Percentiles rank a stretch among this genome's conserved stretches.
These are phyloP conservation scores for Sapria himalayana DNA, from an alignment of 345 rosid species.

Conservation along the genomic window DNA sequence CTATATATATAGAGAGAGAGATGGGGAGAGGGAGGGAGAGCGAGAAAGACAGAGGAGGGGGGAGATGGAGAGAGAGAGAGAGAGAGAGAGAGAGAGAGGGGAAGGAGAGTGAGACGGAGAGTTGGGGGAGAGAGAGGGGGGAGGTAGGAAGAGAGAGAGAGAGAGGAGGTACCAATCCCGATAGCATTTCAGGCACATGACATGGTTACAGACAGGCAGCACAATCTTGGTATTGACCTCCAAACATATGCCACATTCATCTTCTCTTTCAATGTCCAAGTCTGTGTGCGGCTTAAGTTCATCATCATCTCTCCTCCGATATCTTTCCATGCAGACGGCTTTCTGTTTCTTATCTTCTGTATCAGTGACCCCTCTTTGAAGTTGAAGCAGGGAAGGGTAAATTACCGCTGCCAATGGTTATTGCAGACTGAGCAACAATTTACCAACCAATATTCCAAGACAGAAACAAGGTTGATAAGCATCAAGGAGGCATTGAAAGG, in stretches of 20 bases:
- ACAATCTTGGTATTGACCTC: conserved; percentile 39
- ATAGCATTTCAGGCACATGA: conserved; percentile 48
- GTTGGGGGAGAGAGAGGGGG: conserved; percentile 1
- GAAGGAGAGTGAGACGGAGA: conserved; percentile 3
- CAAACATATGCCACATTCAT: conserved; percentile 61
- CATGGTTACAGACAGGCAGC: conserved; percentile 43
- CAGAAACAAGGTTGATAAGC: too few species aligned
- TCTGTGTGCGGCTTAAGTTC: conserved; percentile 12
- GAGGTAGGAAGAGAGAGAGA: neutral
- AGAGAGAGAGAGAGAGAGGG: neutral
- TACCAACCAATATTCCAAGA: too few species aligned
- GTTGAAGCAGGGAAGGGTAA: conserved; percentile 47
- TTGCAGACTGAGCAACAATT: too few species aligned
- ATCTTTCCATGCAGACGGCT: conserved; percentile 32
- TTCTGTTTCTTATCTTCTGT: conserved; percentile 37
- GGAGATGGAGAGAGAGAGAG: neutral
- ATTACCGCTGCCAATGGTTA: conserved; percentile 28
- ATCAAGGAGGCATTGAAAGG: too few species aligned
- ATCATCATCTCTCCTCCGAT: conserved; percentile 30
- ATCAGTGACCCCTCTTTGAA: conserved; percentile 34
- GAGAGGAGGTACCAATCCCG: conserved; percentile 29
- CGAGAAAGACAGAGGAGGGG: too few species aligned
- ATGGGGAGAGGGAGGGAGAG: too few species aligned
- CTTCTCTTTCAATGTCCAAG: conserved; percentile 36
- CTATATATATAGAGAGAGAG: too few species aligned